Base-by-base conservation (phyloP, 2,329 filamentous ascomycete species). In the Chaetomiaceae sp. region DNA sequence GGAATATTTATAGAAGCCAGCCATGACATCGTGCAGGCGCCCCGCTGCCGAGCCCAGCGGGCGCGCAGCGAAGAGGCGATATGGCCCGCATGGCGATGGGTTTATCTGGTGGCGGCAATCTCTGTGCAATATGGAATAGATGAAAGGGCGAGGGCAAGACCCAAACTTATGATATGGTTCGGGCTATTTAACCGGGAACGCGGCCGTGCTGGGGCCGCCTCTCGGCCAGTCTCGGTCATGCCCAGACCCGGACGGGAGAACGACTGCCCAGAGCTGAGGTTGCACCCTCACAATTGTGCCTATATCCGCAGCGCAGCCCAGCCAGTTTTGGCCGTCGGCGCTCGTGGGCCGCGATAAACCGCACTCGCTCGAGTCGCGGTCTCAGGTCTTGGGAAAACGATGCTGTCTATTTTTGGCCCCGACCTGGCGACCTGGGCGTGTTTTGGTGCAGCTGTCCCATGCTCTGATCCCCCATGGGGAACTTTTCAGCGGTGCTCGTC, bases 61-160 rank as follows among this genome's bases (percentile, higher is more conserved):
- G 41, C 42, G 46, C 24, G 39, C 39, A 49, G 46, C 41, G 46
- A 27, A 39, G 42, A 49, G 46, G 48, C 45, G 51, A 49, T 42
- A 45, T 49, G 50, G 44, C 35, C 36, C 46, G 52, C 45, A 50
- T 45, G 39, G 32, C 34, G 47, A 14, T 32, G 36, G 17, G 37
- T 40, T 48, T 44, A 41, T 54, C 50, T 52, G 50, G 56, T 55
- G 55, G 56, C 53, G 51, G 55, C 50, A 60, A 59, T 60, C 45
- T 59, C 47, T 47, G 45, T 34, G 56, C 52, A 60, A 60, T 61
- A 57, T 61, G 48, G 42, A 55, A 56, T 61, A 60, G 53, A 60
- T 60, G 59, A 56, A 55, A 37, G 43, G 24, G 47, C 52, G 53
- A 55, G 52, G 45, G 52, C 22, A 46, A 49, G 44, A 57, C 47